These are phyloP conservation scores for Triticum aestivum DNA, from an alignment of 176 grass and related monocot genomes.

Conservation along the genomic window IWGSC_CS_RefSeq_v2.1 NC_057811.1:349260595-349261094, in stretches of 20 bases:
- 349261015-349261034: too few species aligned
- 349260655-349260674: conserved; percentile 10
- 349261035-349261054: too few species aligned
- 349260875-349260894: background rate
- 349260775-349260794: background rate
- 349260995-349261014: too few species aligned
- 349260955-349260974: background rate
- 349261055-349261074: background rate
- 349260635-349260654: background rate
- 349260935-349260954: background rate
- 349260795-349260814: background rate
- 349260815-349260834: conserved; percentile 29
- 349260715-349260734: conserved; percentile 30
- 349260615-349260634: background rate
- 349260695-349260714: conserved; percentile 1
- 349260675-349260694: conserved; percentile 20
- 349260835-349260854: background rate
- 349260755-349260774: background rate
- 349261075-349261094: background rate
- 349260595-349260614: background rate
- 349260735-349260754: background rate
- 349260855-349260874: conserved; percentile 14
- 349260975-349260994: too few species aligned
- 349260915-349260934: background rate
- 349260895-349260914: too few species aligned